A percentile compares a stretch with the other conserved stretches of the same genome.
These are phyloP conservation scores for Floccularia luteovirens DNA, from an alignment of 768 basidiomycete genomes.

Conservation along the genomic window DNA sequence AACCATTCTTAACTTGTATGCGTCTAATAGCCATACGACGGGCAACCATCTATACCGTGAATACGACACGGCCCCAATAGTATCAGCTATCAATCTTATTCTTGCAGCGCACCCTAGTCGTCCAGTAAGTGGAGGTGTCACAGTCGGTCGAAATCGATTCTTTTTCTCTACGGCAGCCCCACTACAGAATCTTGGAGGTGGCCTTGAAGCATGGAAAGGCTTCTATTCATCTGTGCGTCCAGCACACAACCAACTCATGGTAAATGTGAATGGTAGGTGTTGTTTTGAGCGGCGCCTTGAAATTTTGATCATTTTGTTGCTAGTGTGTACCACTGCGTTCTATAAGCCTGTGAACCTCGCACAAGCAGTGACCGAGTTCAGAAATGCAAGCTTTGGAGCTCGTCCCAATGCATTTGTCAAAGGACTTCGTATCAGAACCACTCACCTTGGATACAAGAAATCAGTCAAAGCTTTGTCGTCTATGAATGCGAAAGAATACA, in stretches of 20 bases:
- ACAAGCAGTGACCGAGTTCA: conserved; percentile 49
- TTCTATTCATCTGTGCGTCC: conserved; percentile 58
- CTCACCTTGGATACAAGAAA: conserved; percentile 70
- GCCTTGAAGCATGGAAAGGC: conserved; percentile 48
- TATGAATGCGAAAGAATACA: conserved; percentile 37
- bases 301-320: background rate
- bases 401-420: conserved; percentile 54
- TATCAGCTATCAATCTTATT: conserved; percentile 61
- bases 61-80: conserved; percentile 48
- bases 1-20: conserved; percentile 15
- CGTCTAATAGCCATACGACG: conserved; percentile 36
- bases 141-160: conserved; percentile 59
- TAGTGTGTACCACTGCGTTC: conserved; percentile 55
- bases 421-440: conserved; percentile 58
- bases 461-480: conserved; percentile 51
- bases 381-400: conserved; percentile 48
- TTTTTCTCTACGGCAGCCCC: conserved; percentile 48
- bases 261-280: conserved; percentile 54
- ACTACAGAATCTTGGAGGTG: conserved; percentile 46
- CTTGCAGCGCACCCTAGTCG: conserved; percentile 48
- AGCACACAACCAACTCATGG: conserved; percentile 48
- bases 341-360: conserved; percentile 61
- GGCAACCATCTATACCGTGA: conserved; percentile 48
- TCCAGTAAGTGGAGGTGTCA: conserved; percentile 48
- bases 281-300: conserved; percentile 14